phyloP scores from a whole-genome alignment of 2,329 filamentous ascomycete genomes.

The Stachybotrys chartarum region DNA sequence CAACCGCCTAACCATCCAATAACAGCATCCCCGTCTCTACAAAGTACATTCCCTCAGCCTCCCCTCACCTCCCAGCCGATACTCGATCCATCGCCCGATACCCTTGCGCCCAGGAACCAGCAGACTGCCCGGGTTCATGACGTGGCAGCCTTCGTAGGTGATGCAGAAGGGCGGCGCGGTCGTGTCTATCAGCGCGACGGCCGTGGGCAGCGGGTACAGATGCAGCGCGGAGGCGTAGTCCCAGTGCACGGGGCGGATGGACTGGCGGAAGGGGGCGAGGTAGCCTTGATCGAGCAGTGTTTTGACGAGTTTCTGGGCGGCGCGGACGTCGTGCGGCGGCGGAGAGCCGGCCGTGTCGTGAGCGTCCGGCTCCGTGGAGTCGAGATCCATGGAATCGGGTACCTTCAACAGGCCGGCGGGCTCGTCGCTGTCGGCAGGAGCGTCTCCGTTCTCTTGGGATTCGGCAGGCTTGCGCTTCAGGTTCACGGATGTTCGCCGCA shows the following conservation, averaged over 20 bases:
- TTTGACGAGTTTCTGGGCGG: conserved; percentile 75
- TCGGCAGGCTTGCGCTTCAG: conserved; percentile 44
- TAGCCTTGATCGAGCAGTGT: conserved; percentile 87
- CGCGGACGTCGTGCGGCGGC: conserved; percentile 43
- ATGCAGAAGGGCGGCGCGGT: conserved; percentile 77
- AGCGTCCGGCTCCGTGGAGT: conserved; percentile 17
- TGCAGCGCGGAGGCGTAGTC: conserved; percentile 72
- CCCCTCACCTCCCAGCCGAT: conserved; percentile 60
- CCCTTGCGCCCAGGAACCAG: conserved; percentile 62
- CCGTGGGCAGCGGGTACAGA: conserved; percentile 82
- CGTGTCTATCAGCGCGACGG: conserved; percentile 74
- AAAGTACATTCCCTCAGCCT: conserved; percentile 56
- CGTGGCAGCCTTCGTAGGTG: conserved; percentile 91
- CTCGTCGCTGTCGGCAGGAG: conserved; percentile 7
- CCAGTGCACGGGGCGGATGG: conserved; percentile 79
- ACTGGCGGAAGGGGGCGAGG: conserved; percentile 78
- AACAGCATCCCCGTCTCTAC: conserved; percentile 17
- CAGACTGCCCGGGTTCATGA: conserved; percentile 83
- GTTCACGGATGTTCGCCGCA: conserved; percentile 69
- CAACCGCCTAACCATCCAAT: too few species aligned
- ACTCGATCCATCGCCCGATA: conserved; percentile 80
- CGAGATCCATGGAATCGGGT: conserved; percentile 33
- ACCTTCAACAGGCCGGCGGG: conserved; percentile 8
- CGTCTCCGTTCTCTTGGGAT: conserved; percentile 22
- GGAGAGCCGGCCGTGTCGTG: conserved; percentile 4